Evolutionary conservation across 176 grass and related monocot genomes (phyloP), one percentile per base, ranked within the genome.

Genomic region (Phyllostachys edulis): DNA sequence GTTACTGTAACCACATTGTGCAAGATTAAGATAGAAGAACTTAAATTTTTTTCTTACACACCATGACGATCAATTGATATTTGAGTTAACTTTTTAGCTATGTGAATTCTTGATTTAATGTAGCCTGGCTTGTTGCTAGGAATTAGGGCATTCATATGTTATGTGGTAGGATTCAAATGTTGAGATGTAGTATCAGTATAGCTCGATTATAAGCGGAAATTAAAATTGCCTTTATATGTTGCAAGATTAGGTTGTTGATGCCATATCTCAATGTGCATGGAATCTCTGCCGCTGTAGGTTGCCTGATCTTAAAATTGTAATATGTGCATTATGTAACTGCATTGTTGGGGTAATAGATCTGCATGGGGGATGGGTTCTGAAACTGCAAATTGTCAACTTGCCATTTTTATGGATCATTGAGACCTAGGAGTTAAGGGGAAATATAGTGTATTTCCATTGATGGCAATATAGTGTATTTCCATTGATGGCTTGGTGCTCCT

Each of bases 91-190:
- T 49, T 29, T 32, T 15, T 74, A 75, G 69, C 17, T 63, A 18
- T 44, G 47, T 10, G 18, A 80, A 80, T 76, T 59, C 37, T 14
- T 80, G 71, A 52, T 69, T 76, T 69, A 26, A 5, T 26, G 5
- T 69, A 69, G 17, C 3, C 34, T 61, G 8, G 52, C 80, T 41
- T 50, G 23, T 50, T 61, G 40, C 29, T 40, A 69, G 57, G 69
- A 80, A 67, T 75, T 44, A 71, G 13, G 54, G 45, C 49, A 83
- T 77, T 42, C 36, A 61, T 69, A 6, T 70, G 9, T 5, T 63
- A 71, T 76, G 46, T 71, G 12, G 7, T 15, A 75, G 42, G 61
- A 84, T 80, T 63, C 50, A 85, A 44, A 85, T 80, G 39, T 37
- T 47, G 24, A 78, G 40, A 37, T 79, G 9, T n/a, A 13, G 44